Base-by-base conservation (phyloP, 805 yeast species). In the Saccharomycopsis synnaedendra region DNA sequence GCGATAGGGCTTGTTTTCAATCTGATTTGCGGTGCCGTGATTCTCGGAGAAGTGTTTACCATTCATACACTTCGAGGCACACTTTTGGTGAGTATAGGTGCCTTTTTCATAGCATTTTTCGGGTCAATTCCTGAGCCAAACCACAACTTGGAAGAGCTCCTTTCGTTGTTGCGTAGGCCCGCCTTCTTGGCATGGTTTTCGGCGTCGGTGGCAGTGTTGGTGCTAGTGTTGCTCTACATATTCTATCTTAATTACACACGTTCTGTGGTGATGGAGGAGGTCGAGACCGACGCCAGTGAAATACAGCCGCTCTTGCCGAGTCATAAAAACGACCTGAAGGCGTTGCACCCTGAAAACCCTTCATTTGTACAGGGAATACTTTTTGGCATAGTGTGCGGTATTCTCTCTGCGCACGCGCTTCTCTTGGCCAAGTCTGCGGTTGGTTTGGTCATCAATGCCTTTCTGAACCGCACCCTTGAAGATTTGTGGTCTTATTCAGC, bases 1-100 rank as follows among this genome's bases (percentile, higher is more conserved):
- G 86, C 94, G 30, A 77, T 82, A 29, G 95, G 96, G 0, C 69
- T 88, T n/a, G 88, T 87, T 3, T 87, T 88, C 69, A 88, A 88
- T 62, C 77, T 93, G 0, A 62, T 85, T 1, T 75, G 86, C 57
- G 85, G 93, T 40, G 61, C 82, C 19, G 48, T 85, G 7, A 63
- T 87, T 9, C 72, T 87, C 9, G 69, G 78, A 33, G 96, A 87
- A 58, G 67, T 69, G 0, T 84, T 85, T 60, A 80, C 89, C 1
- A 52, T 55, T 29, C 66, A 64, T 45, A 72, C 88, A 1, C 64
- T 75, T 1, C 48, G 65, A 6, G 95, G 95, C 3, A 87, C 96
- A 0, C 55, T 72, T 1, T 63, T 83, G 27, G 84, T 85, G 4
- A 72, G 82, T 1, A 43, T 74, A 2, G 96, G 96, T 0, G 95